Evolutionary conservation across 108 stramenopile species (phyloP).

Genomic region (Hondaea fermentalgiana): DNA sequence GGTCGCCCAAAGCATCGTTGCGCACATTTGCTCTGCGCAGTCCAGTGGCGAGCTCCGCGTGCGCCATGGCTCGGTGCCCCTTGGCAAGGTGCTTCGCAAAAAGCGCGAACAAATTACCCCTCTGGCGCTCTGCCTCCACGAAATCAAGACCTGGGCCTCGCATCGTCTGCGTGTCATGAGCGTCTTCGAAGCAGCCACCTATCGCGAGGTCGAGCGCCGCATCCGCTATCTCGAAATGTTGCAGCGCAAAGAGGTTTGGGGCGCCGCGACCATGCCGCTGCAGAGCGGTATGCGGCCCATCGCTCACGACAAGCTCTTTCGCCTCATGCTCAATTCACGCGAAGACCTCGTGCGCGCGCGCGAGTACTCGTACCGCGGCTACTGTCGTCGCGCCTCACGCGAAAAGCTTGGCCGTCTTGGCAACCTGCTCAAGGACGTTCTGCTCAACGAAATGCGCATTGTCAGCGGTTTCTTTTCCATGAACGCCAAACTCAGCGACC

Average conservation of each 20-base stretch:
- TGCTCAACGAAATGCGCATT: slow-evolving; percentile 11
- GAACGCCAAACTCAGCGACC: slow-evolving; percentile 5
- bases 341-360: slow-evolving; percentile 1
- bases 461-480: background rate
- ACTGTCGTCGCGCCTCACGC: slow-evolving; percentile 11
- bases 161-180: background rate
- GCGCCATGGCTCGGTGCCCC: background rate
- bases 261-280: background rate
- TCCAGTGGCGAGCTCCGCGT: slow-evolving; percentile 6
- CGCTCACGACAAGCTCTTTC: background rate
- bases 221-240: background rate
- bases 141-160: background rate
- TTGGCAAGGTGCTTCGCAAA: background rate
- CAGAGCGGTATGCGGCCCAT: slow-evolving; percentile 1
- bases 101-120: background rate
- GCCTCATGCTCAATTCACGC: background rate
- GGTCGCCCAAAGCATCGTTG: background rate
- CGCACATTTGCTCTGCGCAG: slow-evolving; percentile 7
- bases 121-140: background rate
- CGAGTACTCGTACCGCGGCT: background rate
- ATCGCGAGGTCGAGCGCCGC: background rate
- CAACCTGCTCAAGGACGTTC: background rate
- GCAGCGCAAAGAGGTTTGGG: slow-evolving; percentile 14
- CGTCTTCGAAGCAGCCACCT: background rate
- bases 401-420: slow-evolving; percentile 12